Evolutionary conservation across 257 asterid genomes (phyloP), one percentile per base, ranked within the genome.

Genomic region (Dorcoceras hygrometricum): DNA sequence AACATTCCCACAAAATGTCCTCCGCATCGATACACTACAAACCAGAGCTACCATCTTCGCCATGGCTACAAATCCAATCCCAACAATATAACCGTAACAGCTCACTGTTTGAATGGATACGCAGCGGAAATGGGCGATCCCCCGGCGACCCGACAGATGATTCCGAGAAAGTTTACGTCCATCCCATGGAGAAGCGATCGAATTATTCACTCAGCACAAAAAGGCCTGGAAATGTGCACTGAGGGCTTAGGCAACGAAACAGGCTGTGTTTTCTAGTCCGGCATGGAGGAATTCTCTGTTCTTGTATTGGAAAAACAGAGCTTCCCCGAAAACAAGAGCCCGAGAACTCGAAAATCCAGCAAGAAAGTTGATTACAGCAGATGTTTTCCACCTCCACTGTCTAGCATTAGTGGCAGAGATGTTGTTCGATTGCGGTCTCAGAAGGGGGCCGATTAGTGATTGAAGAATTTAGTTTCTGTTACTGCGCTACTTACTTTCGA

Each of bases 231-330:
- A 69, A 70, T 82, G 81, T 79, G 85, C 65, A 82, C 88, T 2
- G 88, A 82, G 68, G 64, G 80, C 55, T 59, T 82, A 59, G 88
- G 88, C 27, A 78, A 77, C 22, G 86, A 83, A 71, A 77, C 80
- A 0, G 86, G 84, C 5, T 73, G 82, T 62, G 54, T 71, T 65
- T 75, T 71, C 65, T 72, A 67, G 14, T 77, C 72, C 20, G 71
- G 71, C 78, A 68, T 62, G 9, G 82, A 72, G 5, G 80, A 70
- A 55, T 77, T 82, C 27, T 57, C 61, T 65, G 23, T 31, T 20
- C 69, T 60, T 22, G 26, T 57, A 18, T 29, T 18, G 10, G 75
- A 71, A n/a, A 62, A 24, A 63, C 72, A 63, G 55, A 53, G 46
- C 7, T 18, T 23, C 55, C 68, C 19, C 11, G 25, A 32, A 5